These are phyloP conservation scores for Urtica urens DNA, from an alignment of 306 rosid genomes.

Conservation along the genomic window DNA sequence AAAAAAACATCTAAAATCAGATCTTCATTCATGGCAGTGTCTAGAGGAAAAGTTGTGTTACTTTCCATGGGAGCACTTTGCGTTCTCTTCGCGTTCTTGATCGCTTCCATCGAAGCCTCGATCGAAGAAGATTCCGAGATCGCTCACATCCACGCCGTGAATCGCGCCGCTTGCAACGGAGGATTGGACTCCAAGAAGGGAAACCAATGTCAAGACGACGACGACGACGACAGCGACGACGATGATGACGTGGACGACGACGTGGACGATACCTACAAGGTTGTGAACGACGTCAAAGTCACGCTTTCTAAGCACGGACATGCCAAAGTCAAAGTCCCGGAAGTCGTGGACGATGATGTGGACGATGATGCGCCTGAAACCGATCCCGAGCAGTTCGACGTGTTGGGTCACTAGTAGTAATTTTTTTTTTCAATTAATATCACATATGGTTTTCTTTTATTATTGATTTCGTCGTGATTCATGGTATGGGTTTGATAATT, in stretches of 20 bases:
- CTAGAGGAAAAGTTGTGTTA: constrained; percentile 18
- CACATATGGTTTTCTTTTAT: no score
- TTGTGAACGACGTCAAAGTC: constrained; percentile 12
- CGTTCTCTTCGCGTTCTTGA: constrained; percentile 18
- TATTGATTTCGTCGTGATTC: no score
- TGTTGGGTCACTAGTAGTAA: constrained; percentile 40
- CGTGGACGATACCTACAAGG: constrained; percentile 31
- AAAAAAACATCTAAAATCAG: not conserved
- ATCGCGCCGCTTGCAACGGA: constrained; percentile 1
- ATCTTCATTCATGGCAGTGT: constrained; percentile 17
- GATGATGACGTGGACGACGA: constrained; percentile 22
- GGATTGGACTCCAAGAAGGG: constrained; percentile 3
- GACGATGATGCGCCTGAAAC: not conserved
- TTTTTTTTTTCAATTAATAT: no score
- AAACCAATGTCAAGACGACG: constrained; percentile 22
- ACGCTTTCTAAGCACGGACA: not conserved
- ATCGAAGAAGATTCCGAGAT: constrained; percentile 1
- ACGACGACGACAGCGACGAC: not conserved
- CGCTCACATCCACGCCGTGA: constrained; percentile 6
- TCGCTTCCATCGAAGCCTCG: constrained; percentile 10
- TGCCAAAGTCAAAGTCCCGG: not conserved
- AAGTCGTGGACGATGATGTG: not conserved
- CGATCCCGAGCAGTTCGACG: not conserved
- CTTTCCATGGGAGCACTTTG: constrained; percentile 21
- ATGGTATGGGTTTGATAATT: no score